These are phyloP conservation scores for Hibiscus mutabilis DNA, from an alignment of 345 rosid genomes.

Conservation along the genomic window DNA sequence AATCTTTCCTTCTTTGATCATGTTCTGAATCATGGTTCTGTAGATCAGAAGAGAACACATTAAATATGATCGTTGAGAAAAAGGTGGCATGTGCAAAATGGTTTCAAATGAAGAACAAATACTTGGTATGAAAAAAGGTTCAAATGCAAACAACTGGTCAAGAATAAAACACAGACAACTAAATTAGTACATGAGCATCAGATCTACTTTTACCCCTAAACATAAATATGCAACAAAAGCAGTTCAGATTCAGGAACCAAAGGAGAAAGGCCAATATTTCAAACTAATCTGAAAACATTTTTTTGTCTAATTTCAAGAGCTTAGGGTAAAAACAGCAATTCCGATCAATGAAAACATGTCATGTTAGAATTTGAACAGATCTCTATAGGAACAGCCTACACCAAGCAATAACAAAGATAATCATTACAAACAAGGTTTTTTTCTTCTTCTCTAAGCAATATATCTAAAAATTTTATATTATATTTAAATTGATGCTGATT, in stretches of 20 bases:
- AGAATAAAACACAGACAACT: neutral
- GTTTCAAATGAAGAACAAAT: neutral
- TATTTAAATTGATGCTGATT: neutral
- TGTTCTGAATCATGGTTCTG: conserved; percentile 61
- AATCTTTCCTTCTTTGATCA: conserved; percentile 67
- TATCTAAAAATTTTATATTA: neutral
- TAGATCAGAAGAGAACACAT: conserved; percentile 4
- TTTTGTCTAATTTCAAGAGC: neutral
- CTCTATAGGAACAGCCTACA: neutral
- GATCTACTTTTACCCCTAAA: neutral
- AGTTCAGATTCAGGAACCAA: neutral
- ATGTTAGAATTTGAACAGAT: neutral
- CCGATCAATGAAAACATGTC: neutral
- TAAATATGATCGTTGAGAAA: neutral
- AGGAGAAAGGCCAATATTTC: neutral
- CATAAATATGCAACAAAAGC: neutral
- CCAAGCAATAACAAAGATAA: neutral
- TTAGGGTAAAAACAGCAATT: neutral
- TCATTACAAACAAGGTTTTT: neutral
- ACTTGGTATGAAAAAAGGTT: neutral
- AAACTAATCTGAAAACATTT: neutral
- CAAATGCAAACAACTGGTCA: neutral
- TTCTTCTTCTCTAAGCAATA: neutral
- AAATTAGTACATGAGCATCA: neutral
- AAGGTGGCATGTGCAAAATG: neutral